Percentiles rank a stretch among this genome's conserved stretches.
Evolutionary conservation across 2,329 filamentous ascomycete species (phyloP).

Genomic region (Pyricularia grisea): DNA sequence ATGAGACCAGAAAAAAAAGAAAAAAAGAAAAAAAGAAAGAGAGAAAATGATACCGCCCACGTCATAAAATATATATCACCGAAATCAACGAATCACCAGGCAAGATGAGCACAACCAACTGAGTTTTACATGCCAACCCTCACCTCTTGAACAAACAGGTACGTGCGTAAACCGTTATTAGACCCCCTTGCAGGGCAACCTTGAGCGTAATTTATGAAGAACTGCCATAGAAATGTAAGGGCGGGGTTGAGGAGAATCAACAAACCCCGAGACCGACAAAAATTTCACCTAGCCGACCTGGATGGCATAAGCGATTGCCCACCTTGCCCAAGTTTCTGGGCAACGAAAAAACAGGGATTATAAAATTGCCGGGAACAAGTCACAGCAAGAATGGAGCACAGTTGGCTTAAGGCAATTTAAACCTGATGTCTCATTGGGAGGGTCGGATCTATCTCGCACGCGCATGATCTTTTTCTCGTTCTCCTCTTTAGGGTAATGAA

Average conservation of each 20-base stretch:
- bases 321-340: not conserved
- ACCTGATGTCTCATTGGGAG: not conserved
- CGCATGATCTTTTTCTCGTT: not conserved
- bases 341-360: not conserved
- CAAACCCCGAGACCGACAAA: not conserved
- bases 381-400: conserved; percentile 4
- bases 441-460: not conserved
- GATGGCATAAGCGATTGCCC: not conserved
- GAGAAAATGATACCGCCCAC: too few species aligned
- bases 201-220: not conserved
- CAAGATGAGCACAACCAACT: not conserved
- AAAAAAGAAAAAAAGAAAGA: too few species aligned
- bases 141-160: too few species aligned
- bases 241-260: not conserved
- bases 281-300: not conserved
- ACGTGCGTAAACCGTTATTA: not conserved
- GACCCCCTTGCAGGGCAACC: not conserved
- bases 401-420: conserved; percentile 2
- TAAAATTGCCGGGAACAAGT: not conserved
- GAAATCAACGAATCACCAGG: not conserved
- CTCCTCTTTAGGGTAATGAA: not conserved
- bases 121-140: not conserved
- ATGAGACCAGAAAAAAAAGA: too few species aligned
- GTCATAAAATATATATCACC: not conserved
- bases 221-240: not conserved